phyloP scores from a whole-genome alignment of 2,329 filamentous ascomycete species.

The Bimuria novae-zelandiae region DNA sequence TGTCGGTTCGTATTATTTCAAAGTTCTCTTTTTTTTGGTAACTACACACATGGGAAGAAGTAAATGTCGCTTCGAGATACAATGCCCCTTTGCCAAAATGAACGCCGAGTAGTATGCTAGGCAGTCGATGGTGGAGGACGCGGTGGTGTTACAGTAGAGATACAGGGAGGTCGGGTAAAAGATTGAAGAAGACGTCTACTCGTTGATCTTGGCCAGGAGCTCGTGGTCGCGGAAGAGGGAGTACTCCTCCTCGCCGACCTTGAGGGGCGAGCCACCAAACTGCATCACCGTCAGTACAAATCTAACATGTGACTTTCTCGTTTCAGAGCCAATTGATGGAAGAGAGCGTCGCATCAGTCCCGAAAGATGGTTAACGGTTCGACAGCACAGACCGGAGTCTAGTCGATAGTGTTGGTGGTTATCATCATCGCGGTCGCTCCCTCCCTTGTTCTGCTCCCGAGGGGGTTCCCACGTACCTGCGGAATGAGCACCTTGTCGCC shows the following conservation, averaged over 20 bases:
- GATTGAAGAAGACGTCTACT: constrained; percentile 59
- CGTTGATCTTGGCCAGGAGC: constrained; percentile 99
- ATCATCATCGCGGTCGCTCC: constrained; percentile 72
- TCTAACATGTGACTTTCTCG: neutral
- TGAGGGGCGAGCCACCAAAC: constrained; percentile 93
- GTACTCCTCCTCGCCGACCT: constrained; percentile 97
- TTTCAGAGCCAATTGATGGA: neutral
- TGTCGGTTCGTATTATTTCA: constrained; percentile 14
- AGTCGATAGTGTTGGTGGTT: constrained; percentile 84
- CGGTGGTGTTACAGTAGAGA: constrained; percentile 34
- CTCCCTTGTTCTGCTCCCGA: neutral
- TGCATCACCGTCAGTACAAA: constrained; percentile 42
- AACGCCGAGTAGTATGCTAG: constrained; percentile 38
- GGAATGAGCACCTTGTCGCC: constrained; percentile 97
- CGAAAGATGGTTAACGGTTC: constrained; percentile 99
- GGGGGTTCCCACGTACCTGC: constrained; percentile 72
- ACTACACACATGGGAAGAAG: constrained; percentile 19
- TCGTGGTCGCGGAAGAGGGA: constrained; percentile 96
- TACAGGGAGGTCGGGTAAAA: constrained; percentile 28
- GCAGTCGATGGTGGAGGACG: constrained; percentile 22
- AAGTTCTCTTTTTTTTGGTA: constrained; percentile 13
- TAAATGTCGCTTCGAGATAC: constrained; percentile 21
- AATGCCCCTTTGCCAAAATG: constrained; percentile 22
- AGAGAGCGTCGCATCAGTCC: constrained; percentile 73
- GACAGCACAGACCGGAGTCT: constrained; percentile 98